Percentiles rank a stretch among this genome's conserved stretches.
Evolutionary conservation across 2,329 filamentous ascomycete genomes (phyloP).

Genomic region (Fusarium musae): DNA sequence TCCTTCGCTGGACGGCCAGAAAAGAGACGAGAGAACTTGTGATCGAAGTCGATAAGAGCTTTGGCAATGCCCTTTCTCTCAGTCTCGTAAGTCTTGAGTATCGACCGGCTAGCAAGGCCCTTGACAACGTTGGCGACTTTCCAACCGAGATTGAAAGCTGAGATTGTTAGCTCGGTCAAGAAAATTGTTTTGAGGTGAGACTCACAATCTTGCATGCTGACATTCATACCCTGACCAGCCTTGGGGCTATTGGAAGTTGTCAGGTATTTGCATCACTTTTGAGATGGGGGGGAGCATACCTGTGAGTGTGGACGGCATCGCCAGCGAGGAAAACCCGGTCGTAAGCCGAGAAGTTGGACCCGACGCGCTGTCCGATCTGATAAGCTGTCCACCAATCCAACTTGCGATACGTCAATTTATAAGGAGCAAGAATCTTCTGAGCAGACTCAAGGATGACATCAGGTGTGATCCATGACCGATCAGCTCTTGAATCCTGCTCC

Average conservation of each 20-base stretch:
- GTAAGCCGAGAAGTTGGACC: constrained; percentile 63
- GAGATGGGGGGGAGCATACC: not conserved
- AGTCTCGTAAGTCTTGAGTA: constrained; percentile 62
- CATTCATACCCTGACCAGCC: constrained; percentile 78
- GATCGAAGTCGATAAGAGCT: constrained; percentile 73
- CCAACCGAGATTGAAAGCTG: constrained; percentile 63
- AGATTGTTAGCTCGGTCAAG: not conserved
- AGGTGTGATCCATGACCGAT: constrained; percentile 71
- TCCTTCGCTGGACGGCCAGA: constrained; percentile 63
- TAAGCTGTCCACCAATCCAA: constrained; percentile 59
- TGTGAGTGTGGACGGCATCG: constrained; percentile 69
- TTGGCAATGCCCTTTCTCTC: constrained; percentile 70
- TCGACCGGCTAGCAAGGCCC: constrained; percentile 53
- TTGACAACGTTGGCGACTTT: constrained; percentile 62
- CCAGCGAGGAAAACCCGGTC: constrained; percentile 76
- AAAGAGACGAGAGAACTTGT: constrained; percentile 66
- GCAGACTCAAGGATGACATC: constrained; percentile 71
- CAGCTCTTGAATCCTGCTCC: constrained; percentile 53
- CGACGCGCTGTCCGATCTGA: constrained; percentile 74
- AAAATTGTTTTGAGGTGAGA: not conserved
- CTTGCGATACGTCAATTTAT: constrained; percentile 71
- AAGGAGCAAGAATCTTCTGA: constrained; percentile 73
- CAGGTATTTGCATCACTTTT: accelerated
- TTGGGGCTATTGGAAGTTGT: constrained; percentile 57
- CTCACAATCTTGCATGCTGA: constrained; percentile 71